A percentile compares a stretch with the other conserved stretches of the same genome.
Conservation (phyloP, 768 basidiomycete species). For the Lepiota subincarnata region DNA sequence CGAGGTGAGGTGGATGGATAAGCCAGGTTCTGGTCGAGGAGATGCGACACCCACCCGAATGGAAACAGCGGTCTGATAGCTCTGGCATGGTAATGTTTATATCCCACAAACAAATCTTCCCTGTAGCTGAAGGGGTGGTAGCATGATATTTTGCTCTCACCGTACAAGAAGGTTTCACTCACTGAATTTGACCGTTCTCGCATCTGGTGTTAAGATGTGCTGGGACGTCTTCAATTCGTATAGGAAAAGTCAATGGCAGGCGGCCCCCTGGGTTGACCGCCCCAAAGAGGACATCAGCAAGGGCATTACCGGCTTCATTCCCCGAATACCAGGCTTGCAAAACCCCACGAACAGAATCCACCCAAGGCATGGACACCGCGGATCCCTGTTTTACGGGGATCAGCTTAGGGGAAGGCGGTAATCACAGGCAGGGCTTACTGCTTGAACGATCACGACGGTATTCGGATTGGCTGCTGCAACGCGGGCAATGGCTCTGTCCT, state of each 20-base stretch:
- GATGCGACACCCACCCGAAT: slow-evolving; percentile 47
- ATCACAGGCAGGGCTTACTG: slow-evolving; percentile 34
- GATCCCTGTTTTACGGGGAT: slow-evolving; percentile 43
- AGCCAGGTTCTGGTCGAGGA: slow-evolving; percentile 3
- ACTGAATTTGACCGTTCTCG: slow-evolving; percentile 54
- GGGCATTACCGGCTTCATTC: slow-evolving; percentile 61
- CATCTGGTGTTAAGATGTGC: slow-evolving; percentile 54
- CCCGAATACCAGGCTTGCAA: slow-evolving; percentile 66
- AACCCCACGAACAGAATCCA: slow-evolving; percentile 46
- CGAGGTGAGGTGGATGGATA: background rate
- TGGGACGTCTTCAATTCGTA: slow-evolving; percentile 56
- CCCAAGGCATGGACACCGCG: slow-evolving; percentile 75
- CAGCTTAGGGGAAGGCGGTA: background rate
- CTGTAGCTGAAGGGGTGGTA: slow-evolving; percentile 34
- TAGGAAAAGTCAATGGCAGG: slow-evolving; percentile 59
- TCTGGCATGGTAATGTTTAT: slow-evolving; percentile 59
- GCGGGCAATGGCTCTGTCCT: slow-evolving; percentile 53
- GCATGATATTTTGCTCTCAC: background rate
- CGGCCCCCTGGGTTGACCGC: slow-evolving; percentile 57
- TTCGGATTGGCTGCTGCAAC: slow-evolving; percentile 52
- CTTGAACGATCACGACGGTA: slow-evolving; percentile 58
- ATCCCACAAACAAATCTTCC: slow-evolving; percentile 66
- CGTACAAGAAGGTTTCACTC: slow-evolving; percentile 9
- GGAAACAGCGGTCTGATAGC: slow-evolving; percentile 56
- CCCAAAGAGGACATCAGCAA: slow-evolving; percentile 63